Base-by-base conservation (phyloP, 2,329 filamentous ascomycete genomes). In the Teratosphaeria destructans region DNA sequence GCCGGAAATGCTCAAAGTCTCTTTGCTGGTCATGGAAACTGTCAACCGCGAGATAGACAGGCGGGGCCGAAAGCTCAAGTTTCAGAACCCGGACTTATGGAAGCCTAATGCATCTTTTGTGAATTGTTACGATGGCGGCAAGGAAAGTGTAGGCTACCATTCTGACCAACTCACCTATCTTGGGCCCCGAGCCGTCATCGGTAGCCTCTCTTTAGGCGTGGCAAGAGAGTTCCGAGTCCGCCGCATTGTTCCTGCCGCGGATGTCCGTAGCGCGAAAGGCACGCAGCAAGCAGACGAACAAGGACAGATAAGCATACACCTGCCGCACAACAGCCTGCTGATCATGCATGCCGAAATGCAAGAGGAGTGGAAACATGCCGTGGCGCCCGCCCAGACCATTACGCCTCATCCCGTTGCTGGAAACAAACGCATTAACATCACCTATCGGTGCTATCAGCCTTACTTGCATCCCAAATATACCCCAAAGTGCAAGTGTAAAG, bases 281-380 rank as follows among this genome's bases (percentile, higher is more conserved):
- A 68, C 70, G 35, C 69, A 69, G 10, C 69, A 70, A 12, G 77
- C 82, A 1, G 87, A 94, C 64, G 80, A 82, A 0, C 84, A 89
- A 68, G 93, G 92, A 3, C 92, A 96, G 71, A 93, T 97, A 60
- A 85, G 90, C 0, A 94, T 97, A 52, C 90, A 96, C 67, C 83
- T 97, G 0, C 93, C 93, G 0, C 94, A 97, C 73, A 97, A 97
- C 72, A 95, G 90, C 0, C 81, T 97, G 0, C 80, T 99, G 0
- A 80, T 97, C 10, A 97, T 99, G 94, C 92, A 97, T 69, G 92
- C 93, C 0, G 90, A 95, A 71, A 97, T 96, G 90, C 93, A 97
- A 70, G 93, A 97, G 70, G 87, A 89, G 70, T 97, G 91, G 91
- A 97, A 96, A 73, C 94, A 99, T 73, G 83, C 84, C 65, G 88